Evolutionary conservation across 352 stramenopile genomes (phyloP), one percentile per base, ranked within the genome.

Genomic region (Elongisporangium anandrum): DNA sequence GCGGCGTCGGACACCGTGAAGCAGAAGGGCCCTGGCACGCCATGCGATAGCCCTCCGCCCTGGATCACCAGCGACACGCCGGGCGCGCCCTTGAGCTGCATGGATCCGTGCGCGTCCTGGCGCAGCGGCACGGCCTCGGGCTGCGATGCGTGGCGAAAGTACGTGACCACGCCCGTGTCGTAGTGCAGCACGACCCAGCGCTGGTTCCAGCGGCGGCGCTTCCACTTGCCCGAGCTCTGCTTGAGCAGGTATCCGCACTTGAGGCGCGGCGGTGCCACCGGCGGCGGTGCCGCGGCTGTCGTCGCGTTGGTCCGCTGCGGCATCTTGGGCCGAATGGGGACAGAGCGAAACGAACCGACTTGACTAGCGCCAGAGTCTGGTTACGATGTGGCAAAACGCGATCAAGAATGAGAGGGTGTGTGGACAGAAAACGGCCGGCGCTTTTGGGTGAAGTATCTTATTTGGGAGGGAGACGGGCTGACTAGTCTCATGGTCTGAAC

Each of bases 1-100:
- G 73, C 65, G 24, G 65, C 67, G n/a, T 69, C 64, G 9, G 66
- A 66, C 22, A 90, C 66, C 9, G 75, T 88, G 61, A 94, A 94
- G 62, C 84, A 94, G 66, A 91, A 94, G 12, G 84, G 84, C 13
- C 79, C 90, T 9, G 84, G 84, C n/a, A 87, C 83, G 47, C 80
- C 77, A 9, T 68, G 59, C 16, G 84, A 80, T 47, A 92, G 52
- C 34, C 34, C 34, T 61, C 88, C 79, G 45, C 82, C 81, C 59
- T 90, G 84, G 49, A 92, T 84, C 41, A 90, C 79, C 6, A 93
- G 64, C 39, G 79, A 77, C 8, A 77, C 81, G 7, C 72, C 78
- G 2, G 65, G 52, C 52, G 79, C 60, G 39, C 65, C 72, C 34
- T 79, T 72, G 10, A 93, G 66, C 39, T 66, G 60, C 29, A 91